phyloP scores from a whole-genome alignment of 805 yeast species.

The Pichia manshurica region DNA sequence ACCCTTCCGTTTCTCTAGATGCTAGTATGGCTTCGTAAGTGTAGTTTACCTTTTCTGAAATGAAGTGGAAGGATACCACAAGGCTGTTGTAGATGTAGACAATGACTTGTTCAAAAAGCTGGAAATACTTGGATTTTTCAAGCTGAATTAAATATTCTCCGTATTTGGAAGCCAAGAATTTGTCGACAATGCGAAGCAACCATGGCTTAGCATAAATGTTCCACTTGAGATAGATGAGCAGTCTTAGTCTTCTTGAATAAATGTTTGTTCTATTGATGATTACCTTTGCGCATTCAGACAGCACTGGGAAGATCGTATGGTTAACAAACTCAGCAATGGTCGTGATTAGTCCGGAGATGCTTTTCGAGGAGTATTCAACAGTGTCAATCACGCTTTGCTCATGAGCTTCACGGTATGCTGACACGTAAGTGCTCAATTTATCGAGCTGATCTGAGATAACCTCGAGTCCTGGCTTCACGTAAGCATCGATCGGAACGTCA shows the following conservation, averaged over 20 bases:
- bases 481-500: neutral
- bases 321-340: neutral
- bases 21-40: constrained; percentile 19
- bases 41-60: constrained; percentile 14
- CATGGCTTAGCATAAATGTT: constrained; percentile 23
- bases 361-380: constrained; percentile 1
- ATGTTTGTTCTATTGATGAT: constrained; percentile 8
- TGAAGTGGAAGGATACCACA: constrained; percentile 7
- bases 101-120: constrained; percentile 5
- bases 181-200: constrained; percentile 9
- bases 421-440: neutral
- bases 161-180: constrained; percentile 16
- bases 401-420: constrained; percentile 7
- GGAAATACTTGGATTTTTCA: constrained; percentile 7
- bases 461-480: neutral
- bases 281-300: neutral
- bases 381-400: constrained; percentile 7
- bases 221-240: constrained; percentile 17
- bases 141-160: constrained; percentile 20
- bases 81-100: constrained; percentile 1
- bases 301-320: constrained; percentile 17
- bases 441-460: neutral
- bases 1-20: constrained; percentile 24
- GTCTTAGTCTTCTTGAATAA: constrained; percentile 9
- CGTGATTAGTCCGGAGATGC: neutral